Conservation (phyloP, 495 filamentous ascomycete genomes). For the Pyronema domesticum region DNA sequence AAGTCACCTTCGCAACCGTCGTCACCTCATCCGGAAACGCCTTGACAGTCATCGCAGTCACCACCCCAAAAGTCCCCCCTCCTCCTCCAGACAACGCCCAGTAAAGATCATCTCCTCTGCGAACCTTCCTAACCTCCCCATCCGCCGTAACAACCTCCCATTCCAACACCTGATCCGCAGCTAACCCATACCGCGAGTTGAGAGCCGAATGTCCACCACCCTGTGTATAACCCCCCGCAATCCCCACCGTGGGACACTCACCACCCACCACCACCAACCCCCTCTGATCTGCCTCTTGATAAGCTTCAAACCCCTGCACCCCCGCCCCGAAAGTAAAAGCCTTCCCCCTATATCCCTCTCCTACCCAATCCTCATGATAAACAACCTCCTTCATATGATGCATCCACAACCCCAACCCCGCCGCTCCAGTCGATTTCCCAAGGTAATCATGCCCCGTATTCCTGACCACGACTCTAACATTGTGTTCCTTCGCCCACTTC, state of each 20-base stretch:
- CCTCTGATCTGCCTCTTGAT: conserved; percentile 29
- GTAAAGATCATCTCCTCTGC: conserved; percentile 41
- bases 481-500: conserved; percentile 42
- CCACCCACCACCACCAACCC: conserved; percentile 37
- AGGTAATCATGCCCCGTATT: conserved; percentile 55
- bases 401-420: conserved; percentile 44
- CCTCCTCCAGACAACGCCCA: conserved; percentile 45
- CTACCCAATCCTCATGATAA: conserved; percentile 6
- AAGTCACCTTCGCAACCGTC: conserved; percentile 29
- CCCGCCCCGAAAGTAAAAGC: conserved; percentile 43
- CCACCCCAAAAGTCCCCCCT: conserved; percentile 37
- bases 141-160: conserved; percentile 42
- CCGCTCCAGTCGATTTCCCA: conserved; percentile 34
- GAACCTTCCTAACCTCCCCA: conserved; percentile 34
- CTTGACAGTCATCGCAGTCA: conserved; percentile 34
- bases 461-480: conserved; percentile 43
- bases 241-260: conserved; percentile 31
- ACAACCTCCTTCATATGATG: conserved; percentile 37
- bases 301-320: conserved; percentile 35
- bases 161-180: conserved; percentile 36
- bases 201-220: conserved; percentile 46
- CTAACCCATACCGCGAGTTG: conserved; percentile 35
- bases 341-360: conserved; percentile 22
- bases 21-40: conserved; percentile 26
- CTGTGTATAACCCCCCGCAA: conserved; percentile 34